phyloP scores from a whole-genome alignment of 129 eudicot genomes.

The Pseudognaphalium luteoalbum region DNA sequence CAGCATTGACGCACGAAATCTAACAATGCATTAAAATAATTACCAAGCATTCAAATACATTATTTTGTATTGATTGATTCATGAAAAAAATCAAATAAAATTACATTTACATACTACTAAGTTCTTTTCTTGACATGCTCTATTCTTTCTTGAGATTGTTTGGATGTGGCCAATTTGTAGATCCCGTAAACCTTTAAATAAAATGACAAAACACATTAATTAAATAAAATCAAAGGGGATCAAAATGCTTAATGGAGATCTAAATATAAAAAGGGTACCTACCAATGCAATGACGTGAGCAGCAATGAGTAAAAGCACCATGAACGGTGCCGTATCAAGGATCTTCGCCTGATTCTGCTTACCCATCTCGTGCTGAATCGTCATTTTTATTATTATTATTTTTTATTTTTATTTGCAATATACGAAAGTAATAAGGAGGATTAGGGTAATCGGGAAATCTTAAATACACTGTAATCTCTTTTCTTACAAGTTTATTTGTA shows the following conservation, averaged over 20 bases:
- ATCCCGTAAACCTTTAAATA: constrained; percentile 30
- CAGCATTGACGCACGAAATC: not conserved
- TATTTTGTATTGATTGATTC: not conserved
- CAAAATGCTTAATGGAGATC: not conserved
- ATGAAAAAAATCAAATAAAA: not conserved
- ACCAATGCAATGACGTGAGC: constrained; percentile 35
- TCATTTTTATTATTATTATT: constrained; percentile 1
- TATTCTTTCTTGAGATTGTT: constrained; percentile 20
- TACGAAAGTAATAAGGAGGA: not conserved
- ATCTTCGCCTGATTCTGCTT: constrained; percentile 25
- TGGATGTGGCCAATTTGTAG: constrained; percentile 36
- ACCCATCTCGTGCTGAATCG: constrained; percentile 20
- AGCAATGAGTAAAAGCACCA: constrained; percentile 31
- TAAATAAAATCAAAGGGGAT: not conserved
- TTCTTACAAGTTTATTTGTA: too few species aligned
- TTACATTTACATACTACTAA: not conserved
- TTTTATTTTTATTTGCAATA: not conserved
- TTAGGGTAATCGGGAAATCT: not conserved
- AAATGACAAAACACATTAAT: not conserved
- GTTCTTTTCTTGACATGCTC: constrained; percentile 30
- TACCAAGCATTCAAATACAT: not conserved
- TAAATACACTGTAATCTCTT: too few species aligned
- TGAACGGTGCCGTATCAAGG: constrained; percentile 30
- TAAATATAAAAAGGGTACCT: not conserved
- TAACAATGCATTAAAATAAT: not conserved